These are phyloP conservation scores for Lecanicillium sp. DNA, from an alignment of 2,329 filamentous ascomycete species.

Conservation along the genomic window DNA sequence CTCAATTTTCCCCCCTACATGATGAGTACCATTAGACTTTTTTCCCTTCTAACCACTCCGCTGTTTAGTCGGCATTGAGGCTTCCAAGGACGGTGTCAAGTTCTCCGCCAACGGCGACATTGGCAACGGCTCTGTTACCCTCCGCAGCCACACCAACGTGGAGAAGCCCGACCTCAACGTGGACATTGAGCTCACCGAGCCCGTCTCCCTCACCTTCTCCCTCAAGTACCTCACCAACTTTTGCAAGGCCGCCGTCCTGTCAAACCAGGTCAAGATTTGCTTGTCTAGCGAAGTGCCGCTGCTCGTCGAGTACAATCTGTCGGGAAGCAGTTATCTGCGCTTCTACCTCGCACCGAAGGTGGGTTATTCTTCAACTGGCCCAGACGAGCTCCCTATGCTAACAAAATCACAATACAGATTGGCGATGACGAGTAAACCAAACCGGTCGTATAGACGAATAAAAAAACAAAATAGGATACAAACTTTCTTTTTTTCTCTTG, in stretches of 20 bases:
- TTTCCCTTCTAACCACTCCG: conserved; percentile 9
- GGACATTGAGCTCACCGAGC: conserved; percentile 83
- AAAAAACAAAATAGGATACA: neutral
- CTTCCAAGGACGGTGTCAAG: conserved; percentile 93
- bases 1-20: neutral
- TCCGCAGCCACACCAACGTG: conserved; percentile 80
- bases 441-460: conserved; percentile 8
- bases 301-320: conserved; percentile 82
- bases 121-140: conserved; percentile 86
- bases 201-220: conserved; percentile 91
- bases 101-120: conserved; percentile 93
- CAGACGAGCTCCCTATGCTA: neutral
- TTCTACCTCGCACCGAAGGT: conserved; percentile 99
- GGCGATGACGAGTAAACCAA: conserved; percentile 20
- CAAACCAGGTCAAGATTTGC: conserved; percentile 77
- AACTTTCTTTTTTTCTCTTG: neutral
- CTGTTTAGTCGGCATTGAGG: conserved; percentile 84
- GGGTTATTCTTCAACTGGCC: conserved; percentile 21
- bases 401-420: conserved; percentile 13
- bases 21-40: conserved; percentile 8
- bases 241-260: conserved; percentile 91
- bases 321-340: conserved; percentile 78
- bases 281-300: conserved; percentile 94
- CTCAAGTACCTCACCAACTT: conserved; percentile 99
- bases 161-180: conserved; percentile 85